Base-by-base conservation (phyloP, 2,329 filamentous ascomycete species). In the Pochonia chlamydosporia region DNA sequence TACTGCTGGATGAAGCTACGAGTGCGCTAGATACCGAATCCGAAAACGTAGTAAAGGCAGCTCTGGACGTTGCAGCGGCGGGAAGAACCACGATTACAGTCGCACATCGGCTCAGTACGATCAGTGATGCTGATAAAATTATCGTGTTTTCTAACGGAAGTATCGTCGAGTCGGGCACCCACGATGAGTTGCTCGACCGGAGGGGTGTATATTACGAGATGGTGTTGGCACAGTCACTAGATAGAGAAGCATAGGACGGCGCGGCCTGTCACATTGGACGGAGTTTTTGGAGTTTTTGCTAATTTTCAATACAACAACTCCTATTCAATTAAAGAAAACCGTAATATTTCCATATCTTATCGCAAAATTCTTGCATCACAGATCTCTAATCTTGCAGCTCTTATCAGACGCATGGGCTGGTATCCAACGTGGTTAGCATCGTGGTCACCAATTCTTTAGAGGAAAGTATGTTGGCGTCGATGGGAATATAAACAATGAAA, bases 1-100 rank as follows among this genome's bases (percentile, higher is more conserved):
- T 90, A 3, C 76, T 90, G 5, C 69, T 90, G 0, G 86, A 90
- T 56, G 86, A 90, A 64, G 86, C 86, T 1, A 90, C 86, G 0
- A 70, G 66, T 18, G 70, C 71, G 0, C 69, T 89, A 0, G 84
- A 88, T 53, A 81, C 81, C 0, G 76, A 84, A 56, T 81, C 76
- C 1, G 85, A 88, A 59, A 77, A 75, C 51, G 67, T 83, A 1
- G 81, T 88, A 9, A 83, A 87, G 59, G 69, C 67, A 3, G 82
- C 82, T 0, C 69, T 88, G 18, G 77, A 84, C 58, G 43, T 55
- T 4, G 53, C 49, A 11, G 35, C 43, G 7, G 18, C 30, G 21
- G 51, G 48, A 6, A 45, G 53, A 8, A 55, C 53, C 11, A 53
- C 49, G 7, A 40, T 55, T 33, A 36, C 48, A 9, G 42, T 55